Conservation (phyloP, 1,139 yeast species). For the Arxiozyma bovina region DNA sequence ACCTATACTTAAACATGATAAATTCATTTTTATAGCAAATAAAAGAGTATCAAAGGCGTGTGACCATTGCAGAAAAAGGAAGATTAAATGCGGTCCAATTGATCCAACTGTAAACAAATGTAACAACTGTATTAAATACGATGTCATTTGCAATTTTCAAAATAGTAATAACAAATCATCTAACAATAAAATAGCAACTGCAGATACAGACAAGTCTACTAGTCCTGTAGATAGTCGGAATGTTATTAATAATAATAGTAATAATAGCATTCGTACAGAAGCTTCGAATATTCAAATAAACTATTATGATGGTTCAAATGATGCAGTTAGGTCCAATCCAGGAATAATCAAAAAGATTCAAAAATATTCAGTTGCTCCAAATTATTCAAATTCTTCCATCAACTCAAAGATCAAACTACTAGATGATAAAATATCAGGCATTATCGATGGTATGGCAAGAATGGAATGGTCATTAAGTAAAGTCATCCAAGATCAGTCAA, state of each 20-base stretch:
- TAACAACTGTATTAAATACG: conserved; percentile 24
- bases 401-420: conserved; percentile 14
- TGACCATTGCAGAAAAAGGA: conserved; percentile 32
- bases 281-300: too few relatives aligned
- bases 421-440: conserved; percentile 19
- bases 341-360: neutral
- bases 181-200: conserved; percentile 2
- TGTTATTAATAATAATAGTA: too few relatives aligned
- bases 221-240: too few relatives aligned
- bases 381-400: neutral
- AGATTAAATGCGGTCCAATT: conserved; percentile 30
- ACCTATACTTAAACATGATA: neutral
- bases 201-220: too few relatives aligned
- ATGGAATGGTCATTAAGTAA: conserved; percentile 15
- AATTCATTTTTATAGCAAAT: conserved; percentile 5
- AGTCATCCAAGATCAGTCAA: conserved; percentile 6
- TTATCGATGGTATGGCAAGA: conserved; percentile 19
- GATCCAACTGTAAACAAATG: conserved; percentile 20
- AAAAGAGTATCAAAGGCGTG: conserved; percentile 32
- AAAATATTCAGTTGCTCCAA: neutral
- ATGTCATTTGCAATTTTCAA: conserved; percentile 19
- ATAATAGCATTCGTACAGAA: too few relatives aligned
- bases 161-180: conserved; percentile 6
- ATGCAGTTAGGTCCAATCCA: neutral
- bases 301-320: too few relatives aligned